Base-by-base conservation (phyloP, 176 grass and related monocot species). In the Cenchrus fungigraminus region DNA sequence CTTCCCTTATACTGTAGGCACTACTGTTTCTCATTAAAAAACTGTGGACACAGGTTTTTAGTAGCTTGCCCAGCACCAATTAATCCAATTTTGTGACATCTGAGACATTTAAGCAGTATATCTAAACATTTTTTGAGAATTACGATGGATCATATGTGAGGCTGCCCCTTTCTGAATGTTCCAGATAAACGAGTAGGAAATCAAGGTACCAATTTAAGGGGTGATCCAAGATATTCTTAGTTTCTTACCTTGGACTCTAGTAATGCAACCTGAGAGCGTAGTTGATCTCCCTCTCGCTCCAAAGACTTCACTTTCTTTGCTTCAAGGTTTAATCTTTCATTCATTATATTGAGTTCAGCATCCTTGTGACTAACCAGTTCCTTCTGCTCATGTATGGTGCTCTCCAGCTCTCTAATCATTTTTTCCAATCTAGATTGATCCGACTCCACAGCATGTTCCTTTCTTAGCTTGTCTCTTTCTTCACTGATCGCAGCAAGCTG, bases 231-330 rank as follows among this genome's bases (percentile, higher is more conserved):
- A 34, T 34, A 34, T 34, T 34, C 34, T 34, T 34, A 34, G 34
- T 34, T 72, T 42, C 57, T 20, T 81, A 98, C 97, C 97, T 98
- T 98, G 34, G 93, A 95, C 88, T 98, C 97, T 28, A 98, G 84
- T 80, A 98, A 87, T 40, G 93, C 89, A 47, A 98, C 86, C 82
- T 95, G 93, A 68, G 91, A 88, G 65, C 89, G 93, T 73, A 98
- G 76, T 56, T 94, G 91, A 73, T 98, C 97, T 86, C 86, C 94
- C 71, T 98, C 93, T 74, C 97, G 82, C 93, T 98, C 97, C 81
- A 95, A 87, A 51, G 93, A 98, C 64, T 95, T 98, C 29, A 80
- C 74, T 83, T 92, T 95, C 84, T 86, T 98, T 84, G 81, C 79
- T 88, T 98, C 97, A 78, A 87, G 76, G 65, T 61, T 92, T 60